Conservation (phyloP, 2,329 filamentous ascomycete species). For the Cryphonectria nitschkei region DNA sequence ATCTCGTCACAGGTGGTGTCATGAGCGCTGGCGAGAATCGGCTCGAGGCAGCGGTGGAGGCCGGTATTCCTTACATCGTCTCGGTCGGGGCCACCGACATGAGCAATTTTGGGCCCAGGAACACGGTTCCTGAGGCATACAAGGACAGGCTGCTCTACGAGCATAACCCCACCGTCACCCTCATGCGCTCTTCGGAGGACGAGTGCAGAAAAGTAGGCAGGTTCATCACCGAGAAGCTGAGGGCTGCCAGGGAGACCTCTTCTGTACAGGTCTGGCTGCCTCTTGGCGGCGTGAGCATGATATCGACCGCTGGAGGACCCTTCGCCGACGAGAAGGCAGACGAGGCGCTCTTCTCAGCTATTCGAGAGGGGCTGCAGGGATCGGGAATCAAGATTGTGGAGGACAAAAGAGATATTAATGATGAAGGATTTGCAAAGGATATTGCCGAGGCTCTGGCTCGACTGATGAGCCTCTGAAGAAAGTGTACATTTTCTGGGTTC, state of each 20-base stretch:
- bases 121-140: constrained; percentile 60
- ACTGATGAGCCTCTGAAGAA: constrained; percentile 34
- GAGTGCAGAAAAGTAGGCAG: constrained; percentile 60
- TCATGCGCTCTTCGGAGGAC: constrained; percentile 65
- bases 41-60: constrained; percentile 59
- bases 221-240: constrained; percentile 60
- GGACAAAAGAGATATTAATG: constrained; percentile 57
- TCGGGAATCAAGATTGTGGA: constrained; percentile 54
- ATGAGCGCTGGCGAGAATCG: constrained; percentile 62
- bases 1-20: constrained; percentile 64
- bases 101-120: constrained; percentile 64
- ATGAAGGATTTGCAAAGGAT: constrained; percentile 52
- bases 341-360: constrained; percentile 54
- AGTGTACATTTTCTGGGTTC: neutral
- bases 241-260: constrained; percentile 50
- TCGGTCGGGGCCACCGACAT: constrained; percentile 62
- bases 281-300: constrained; percentile 61
- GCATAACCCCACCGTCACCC: constrained; percentile 68
- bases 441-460: constrained; percentile 47
- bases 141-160: constrained; percentile 56
- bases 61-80: constrained; percentile 56
- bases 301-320: constrained; percentile 55
- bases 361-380: constrained; percentile 52
- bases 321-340: constrained; percentile 54
- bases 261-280: constrained; percentile 63